Evolutionary conservation across 306 rosid genomes (phyloP).

Genomic region (Echinosophora koreensis): DNA sequence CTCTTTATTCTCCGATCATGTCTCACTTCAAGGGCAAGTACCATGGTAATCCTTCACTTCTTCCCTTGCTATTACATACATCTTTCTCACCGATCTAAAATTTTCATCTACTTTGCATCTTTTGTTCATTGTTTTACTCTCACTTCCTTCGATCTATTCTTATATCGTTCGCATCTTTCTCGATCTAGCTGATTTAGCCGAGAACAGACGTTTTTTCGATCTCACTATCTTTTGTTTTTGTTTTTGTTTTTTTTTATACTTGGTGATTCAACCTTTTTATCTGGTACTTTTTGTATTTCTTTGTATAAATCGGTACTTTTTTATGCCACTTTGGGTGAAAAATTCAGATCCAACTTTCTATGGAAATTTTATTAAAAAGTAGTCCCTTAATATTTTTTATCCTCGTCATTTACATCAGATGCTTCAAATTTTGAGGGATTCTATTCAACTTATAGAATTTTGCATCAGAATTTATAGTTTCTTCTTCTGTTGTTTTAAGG

Average conservation of each 20-base stretch:
- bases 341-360: constrained; percentile 38
- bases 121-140: neutral
- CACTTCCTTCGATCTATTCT: neutral
- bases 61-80: neutral
- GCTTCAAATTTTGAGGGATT: neutral
- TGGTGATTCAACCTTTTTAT: neutral
- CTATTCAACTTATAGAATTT: neutral
- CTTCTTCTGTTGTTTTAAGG: neutral
- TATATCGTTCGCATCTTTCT: neutral
- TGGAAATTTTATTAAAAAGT: neutral
- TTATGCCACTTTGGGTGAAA: neutral
- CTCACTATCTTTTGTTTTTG: neutral
- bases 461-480: neutral
- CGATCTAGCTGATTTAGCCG: neutral
- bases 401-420: neutral
- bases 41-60: constrained; percentile 35
- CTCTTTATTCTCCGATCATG: constrained; percentile 9
- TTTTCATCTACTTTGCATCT: neutral
- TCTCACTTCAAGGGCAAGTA: constrained; percentile 56
- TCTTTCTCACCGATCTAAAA: no score
- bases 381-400: neutral
- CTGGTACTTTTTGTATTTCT: neutral
- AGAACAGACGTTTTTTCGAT: neutral
- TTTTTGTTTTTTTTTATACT: neutral
- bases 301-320: neutral